phyloP scores from a whole-genome alignment of 108 stramenopile species.

The Licmophora abbreviata region DNA sequence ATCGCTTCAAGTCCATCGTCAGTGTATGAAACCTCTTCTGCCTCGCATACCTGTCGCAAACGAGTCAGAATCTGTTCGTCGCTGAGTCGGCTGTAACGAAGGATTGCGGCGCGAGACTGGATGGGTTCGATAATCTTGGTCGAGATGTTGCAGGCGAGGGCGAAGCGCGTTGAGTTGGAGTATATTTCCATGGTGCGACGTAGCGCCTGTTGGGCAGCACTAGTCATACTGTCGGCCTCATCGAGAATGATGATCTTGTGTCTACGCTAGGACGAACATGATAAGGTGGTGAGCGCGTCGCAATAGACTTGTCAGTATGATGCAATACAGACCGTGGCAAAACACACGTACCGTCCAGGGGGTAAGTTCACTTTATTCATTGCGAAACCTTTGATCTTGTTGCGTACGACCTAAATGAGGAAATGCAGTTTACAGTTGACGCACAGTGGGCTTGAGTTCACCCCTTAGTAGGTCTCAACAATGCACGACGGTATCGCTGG shows the following conservation, averaged over 20 bases:
- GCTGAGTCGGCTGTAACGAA: conserved; percentile 86
- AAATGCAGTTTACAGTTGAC: conserved; percentile 2
- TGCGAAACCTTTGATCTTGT: conserved; percentile 97
- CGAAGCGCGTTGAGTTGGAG: conserved; percentile 96
- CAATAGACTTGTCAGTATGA: neutral
- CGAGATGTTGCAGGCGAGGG: conserved; percentile 95
- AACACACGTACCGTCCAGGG: conserved; percentile 53
- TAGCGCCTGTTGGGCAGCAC: conserved; percentile 96
- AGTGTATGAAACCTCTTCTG: conserved; percentile 79
- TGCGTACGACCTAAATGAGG: conserved; percentile 74
- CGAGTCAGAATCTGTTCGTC: conserved; percentile 89
- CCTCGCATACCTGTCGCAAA: conserved; percentile 79
- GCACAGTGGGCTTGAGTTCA: too few species aligned
- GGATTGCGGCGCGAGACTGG: conserved; percentile 96
- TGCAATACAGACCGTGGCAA: conserved; percentile 1
- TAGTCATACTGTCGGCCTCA: conserved; percentile 98
- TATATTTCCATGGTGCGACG: conserved; percentile 97
- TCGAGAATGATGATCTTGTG: conserved; percentile 99
- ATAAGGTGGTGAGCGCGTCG: neutral
- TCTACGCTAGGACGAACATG: conserved; percentile 13
- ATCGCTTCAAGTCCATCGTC: conserved; percentile 92
- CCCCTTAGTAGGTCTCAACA: too few species aligned
- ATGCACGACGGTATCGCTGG: too few species aligned
- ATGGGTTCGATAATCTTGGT: conserved; percentile 99
- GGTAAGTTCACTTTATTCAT: conserved; percentile 87